Evolutionary conservation across 2,329 filamentous ascomycete genomes (phyloP).

Genomic region (Onygenales sp.): DNA sequence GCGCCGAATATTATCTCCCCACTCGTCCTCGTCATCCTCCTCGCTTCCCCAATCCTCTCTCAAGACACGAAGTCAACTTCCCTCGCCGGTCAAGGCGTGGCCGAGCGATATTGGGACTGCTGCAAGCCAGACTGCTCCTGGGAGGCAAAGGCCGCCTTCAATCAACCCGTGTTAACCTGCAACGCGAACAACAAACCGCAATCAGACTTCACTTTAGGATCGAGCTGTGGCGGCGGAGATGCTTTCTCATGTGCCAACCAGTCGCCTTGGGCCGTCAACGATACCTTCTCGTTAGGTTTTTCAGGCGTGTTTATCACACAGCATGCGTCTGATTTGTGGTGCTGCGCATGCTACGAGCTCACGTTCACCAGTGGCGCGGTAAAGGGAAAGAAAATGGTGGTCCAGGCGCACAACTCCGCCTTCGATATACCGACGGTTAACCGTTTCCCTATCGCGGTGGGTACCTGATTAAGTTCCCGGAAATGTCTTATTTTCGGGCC

Average conservation of each 20-base stretch:
- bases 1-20: neutral
- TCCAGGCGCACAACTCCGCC: neutral
- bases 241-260: neutral
- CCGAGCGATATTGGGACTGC: neutral
- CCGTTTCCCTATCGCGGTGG: neutral
- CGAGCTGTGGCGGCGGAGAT: neutral
- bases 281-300: neutral
- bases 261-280: neutral
- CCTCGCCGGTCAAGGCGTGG: neutral
- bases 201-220: neutral
- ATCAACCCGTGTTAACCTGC: neutral
- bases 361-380: neutral
- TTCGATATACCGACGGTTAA: neutral
- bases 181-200: neutral
- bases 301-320: neutral
- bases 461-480: neutral
- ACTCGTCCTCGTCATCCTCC: neutral
- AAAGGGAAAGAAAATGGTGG: conserved; percentile 1
- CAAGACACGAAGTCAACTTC: neutral
- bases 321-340: neutral
- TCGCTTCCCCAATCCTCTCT: neutral
- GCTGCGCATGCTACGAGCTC: conserved; percentile 1
- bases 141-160: neutral
- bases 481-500: neutral
- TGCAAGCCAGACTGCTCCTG: neutral